phyloP scores from a whole-genome alignment of 306 rosid genomes.

The Castanopsis chinensis region DNA sequence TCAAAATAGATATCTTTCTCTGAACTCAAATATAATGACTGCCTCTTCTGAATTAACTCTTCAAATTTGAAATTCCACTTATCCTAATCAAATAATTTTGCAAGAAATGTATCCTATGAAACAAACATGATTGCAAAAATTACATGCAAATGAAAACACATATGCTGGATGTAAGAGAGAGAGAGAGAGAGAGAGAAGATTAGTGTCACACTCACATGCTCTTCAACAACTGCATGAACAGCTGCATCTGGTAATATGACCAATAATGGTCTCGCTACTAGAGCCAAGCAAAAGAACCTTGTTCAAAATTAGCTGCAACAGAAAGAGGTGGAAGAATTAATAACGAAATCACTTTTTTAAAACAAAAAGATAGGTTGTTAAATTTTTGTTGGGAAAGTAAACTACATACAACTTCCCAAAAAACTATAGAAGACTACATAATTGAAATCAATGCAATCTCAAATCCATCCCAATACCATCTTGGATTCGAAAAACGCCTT shows the following conservation, averaged over 20 bases:
- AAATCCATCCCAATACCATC: background rate
- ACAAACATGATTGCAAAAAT: background rate
- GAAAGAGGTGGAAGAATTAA: constrained; percentile 9
- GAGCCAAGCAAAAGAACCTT: constrained; percentile 85
- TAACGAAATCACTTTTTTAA: constrained; percentile 6
- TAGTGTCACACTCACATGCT: constrained; percentile 65
- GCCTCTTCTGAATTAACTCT: background rate
- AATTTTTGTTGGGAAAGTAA: background rate
- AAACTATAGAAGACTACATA: background rate
- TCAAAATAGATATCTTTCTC: background rate
- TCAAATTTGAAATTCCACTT: background rate
- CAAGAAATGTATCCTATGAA: background rate
- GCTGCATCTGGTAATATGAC: constrained; percentile 66
- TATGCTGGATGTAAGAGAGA: background rate
- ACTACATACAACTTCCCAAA: background rate
- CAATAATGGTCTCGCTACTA: constrained; percentile 71
- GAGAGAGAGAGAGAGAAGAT: background rate
- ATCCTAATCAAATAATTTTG: background rate
- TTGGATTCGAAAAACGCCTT: background rate
- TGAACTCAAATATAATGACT: background rate
- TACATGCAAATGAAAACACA: background rate
- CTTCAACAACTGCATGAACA: constrained; percentile 93
- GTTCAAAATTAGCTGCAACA: constrained; percentile 69
- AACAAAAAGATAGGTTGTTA: background rate
- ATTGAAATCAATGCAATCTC: background rate